Percentiles rank a stretch among this genome's conserved stretches.
These are phyloP conservation scores for Lepidium africanum DNA, from an alignment of 345 rosid genomes.

Conservation along the genomic window DNA sequence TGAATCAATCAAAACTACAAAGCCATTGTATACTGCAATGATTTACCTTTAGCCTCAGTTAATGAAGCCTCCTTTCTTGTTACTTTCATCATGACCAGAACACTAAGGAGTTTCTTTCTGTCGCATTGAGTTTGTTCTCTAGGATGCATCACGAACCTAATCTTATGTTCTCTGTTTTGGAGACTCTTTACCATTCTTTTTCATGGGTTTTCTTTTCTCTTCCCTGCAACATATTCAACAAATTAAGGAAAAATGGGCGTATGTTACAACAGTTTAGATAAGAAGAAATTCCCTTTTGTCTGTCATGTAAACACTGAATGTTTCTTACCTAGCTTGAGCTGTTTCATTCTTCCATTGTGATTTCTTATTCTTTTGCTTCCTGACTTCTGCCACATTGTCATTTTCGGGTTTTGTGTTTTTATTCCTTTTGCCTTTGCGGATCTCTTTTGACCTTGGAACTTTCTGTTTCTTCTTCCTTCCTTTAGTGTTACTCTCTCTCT, in stretches of 20 bases:
- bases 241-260: neutral
- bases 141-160: conserved; percentile 8
- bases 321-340: conserved; percentile 51
- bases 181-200: conserved; percentile 20
- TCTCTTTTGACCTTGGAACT: conserved; percentile 4
- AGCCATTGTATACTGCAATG: neutral
- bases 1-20: neutral
- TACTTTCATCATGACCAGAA: neutral
- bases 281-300: neutral
- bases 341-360: conserved; percentile 48
- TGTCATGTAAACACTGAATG: neutral
- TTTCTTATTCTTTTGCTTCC: conserved; percentile 49
- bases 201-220: conserved; percentile 55
- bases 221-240: conserved; percentile 42
- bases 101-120: neutral
- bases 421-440: neutral
- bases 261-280: neutral
- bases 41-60: neutral
- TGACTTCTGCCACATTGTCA: conserved; percentile 24
- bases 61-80: neutral
- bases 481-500: conserved; percentile 3
- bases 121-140: neutral
- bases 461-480: conserved; percentile 10
- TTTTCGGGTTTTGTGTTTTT: neutral
- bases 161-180: neutral